These are phyloP conservation scores for Nemania bipapillata DNA, from an alignment of 2,329 filamentous ascomycete species.

Conservation along the genomic window DNA sequence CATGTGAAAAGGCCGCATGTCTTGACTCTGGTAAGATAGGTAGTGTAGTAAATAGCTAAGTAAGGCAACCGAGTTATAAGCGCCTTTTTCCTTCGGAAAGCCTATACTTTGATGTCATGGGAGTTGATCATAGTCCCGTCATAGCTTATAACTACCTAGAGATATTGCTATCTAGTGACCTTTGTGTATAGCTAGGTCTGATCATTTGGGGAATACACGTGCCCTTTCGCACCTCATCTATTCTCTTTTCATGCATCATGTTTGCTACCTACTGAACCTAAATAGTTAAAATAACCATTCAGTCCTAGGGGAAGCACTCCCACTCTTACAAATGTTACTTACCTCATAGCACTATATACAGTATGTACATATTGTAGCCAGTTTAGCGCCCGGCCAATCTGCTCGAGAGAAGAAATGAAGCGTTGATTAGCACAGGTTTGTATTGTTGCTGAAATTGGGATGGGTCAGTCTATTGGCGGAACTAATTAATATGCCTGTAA, in stretches of 20 bases:
- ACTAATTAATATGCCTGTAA: background rate
- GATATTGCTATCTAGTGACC: background rate
- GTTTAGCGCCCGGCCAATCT: constrained; percentile 20
- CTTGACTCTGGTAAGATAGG: background rate
- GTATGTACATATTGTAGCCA: background rate
- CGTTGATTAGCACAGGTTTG: constrained; percentile 12
- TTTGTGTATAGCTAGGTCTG: background rate
- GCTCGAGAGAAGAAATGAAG: constrained; percentile 18
- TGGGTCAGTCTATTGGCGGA: constrained; percentile 20
- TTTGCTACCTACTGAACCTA: background rate
- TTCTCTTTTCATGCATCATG: too few species aligned
- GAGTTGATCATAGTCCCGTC: constrained; percentile 10
- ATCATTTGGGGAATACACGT: too few species aligned
- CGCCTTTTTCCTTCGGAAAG: background rate
- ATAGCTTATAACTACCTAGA: background rate
- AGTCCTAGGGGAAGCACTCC: background rate
- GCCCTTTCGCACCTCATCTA: background rate
- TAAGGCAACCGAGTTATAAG: background rate
- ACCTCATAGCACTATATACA: background rate
- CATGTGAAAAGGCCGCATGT: background rate
- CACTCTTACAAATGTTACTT: background rate
- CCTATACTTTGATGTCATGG: constrained; percentile 11
- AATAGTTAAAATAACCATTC: background rate
- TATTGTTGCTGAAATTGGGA: constrained; percentile 26
- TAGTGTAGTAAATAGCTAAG: background rate